Evolutionary conservation across 177 flowering plant genomes (phyloP).

Genomic region (Vitis hybrid): DNA sequence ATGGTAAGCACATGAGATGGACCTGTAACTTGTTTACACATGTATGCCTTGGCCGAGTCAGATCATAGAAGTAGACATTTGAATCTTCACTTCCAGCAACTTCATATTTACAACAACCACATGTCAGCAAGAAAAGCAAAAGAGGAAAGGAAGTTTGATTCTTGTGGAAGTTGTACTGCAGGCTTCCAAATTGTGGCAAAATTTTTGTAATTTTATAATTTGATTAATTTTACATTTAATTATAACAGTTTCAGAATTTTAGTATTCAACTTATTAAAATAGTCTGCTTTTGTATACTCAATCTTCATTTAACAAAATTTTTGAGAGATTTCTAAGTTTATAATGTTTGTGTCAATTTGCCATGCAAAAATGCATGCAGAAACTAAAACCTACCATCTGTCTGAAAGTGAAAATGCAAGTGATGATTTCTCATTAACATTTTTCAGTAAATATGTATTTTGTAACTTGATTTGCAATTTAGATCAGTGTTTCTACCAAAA

Average conservation of each 20-base stretch:
- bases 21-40: conserved; percentile 99
- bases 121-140: conserved; percentile 9
- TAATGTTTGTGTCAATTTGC: not conserved
- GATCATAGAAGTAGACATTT: conserved; percentile 93
- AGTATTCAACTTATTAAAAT: too few species aligned
- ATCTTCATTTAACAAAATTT: not conserved
- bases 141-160: not conserved
- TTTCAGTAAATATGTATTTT: too few species aligned
- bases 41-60: conserved; percentile 84
- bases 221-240: too few species aligned
- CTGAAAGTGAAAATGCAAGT: too few species aligned
- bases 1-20: not conserved
- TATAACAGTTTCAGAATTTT: too few species aligned
- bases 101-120: conserved; percentile 25
- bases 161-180: not conserved
- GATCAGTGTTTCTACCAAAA: too few species aligned
- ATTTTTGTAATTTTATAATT: too few species aligned
- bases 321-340: not conserved
- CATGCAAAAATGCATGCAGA: not conserved
- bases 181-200: too few species aligned
- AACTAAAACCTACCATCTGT: not conserved
- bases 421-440: too few species aligned
- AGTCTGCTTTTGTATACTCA: too few species aligned
- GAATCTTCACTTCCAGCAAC: conserved; percentile 97
- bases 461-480: too few species aligned